phyloP scores from a whole-genome alignment of 2,329 filamentous ascomycete genomes.

The Colletotrichum sp. region DNA sequence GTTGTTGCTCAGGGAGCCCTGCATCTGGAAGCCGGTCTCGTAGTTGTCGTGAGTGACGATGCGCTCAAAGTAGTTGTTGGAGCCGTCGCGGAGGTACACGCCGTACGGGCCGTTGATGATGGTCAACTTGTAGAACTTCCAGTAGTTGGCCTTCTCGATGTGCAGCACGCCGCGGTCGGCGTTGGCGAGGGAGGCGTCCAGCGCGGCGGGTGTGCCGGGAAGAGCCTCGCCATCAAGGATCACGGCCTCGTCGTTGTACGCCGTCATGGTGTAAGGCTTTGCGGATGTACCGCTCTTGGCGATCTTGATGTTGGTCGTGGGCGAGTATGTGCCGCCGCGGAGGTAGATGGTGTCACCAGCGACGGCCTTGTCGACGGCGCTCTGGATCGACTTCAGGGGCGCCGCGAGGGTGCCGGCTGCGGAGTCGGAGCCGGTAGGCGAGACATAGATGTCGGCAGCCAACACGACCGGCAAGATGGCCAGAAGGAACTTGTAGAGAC shows the following conservation, averaged over 20 bases:
- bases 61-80: constrained; percentile 40
- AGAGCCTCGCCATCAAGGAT: constrained; percentile 49
- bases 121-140: constrained; percentile 43
- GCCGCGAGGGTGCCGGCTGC: constrained; percentile 40
- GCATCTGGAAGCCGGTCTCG: constrained; percentile 41
- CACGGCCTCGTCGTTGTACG: constrained; percentile 47
- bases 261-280: constrained; percentile 43
- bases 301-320: constrained; percentile 52
- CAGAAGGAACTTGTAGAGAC: constrained; percentile 18
- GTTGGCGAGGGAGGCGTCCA: constrained; percentile 43
- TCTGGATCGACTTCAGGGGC: constrained; percentile 51
- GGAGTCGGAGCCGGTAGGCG: constrained; percentile 44
- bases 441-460: constrained; percentile 47
- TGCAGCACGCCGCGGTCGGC: constrained; percentile 51
- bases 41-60: constrained; percentile 42
- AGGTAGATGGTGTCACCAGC: constrained; percentile 46
- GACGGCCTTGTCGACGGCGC: constrained; percentile 46
- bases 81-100: constrained; percentile 37
- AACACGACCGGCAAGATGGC: constrained; percentile 15
- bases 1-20: constrained; percentile 38
- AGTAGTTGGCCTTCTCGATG: constrained; percentile 39
- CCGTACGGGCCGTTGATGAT: constrained; percentile 43
- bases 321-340: constrained; percentile 41
- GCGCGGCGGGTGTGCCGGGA: constrained; percentile 42
- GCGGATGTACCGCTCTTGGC: constrained; percentile 44